A percentile compares a stretch with the other conserved stretches of the same genome.
These are phyloP conservation scores for Pleurotus ostreatus DNA, from an alignment of 768 basidiomycete genomes.

Conservation along the genomic window DNA sequence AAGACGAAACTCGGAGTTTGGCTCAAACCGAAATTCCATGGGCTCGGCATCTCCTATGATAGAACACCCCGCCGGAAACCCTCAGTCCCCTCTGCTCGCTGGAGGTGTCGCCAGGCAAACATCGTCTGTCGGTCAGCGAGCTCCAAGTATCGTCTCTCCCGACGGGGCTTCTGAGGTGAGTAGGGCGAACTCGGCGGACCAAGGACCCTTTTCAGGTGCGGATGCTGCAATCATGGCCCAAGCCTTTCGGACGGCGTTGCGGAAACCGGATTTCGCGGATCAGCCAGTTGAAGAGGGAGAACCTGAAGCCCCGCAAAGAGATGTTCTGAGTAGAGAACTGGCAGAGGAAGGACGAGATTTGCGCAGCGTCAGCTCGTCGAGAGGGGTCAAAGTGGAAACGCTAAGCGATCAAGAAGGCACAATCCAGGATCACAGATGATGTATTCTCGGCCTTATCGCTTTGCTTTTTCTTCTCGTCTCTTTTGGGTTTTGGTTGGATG, in stretches of 20 bases:
- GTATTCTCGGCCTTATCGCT: conserved; percentile 8
- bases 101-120: conserved; percentile 13
- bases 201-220: conserved; percentile 72
- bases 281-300: conserved; percentile 64
- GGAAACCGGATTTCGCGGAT: conserved; percentile 85
- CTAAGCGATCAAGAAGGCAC: conserved; percentile 51
- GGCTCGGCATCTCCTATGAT: conserved; percentile 85
- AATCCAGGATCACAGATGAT: conserved; percentile 33
- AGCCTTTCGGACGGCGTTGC: conserved; percentile 83
- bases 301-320: conserved; percentile 23
- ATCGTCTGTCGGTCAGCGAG: conserved; percentile 26
- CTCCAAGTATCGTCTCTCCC: conserved; percentile 45
- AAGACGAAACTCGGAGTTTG: conserved; percentile 36
- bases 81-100: conserved; percentile 46
- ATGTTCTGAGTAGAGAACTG: conserved; percentile 65
- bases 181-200: conserved; percentile 52
- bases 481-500: conserved; percentile 18
- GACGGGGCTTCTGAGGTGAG: conserved; percentile 77
- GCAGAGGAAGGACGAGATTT: conserved; percentile 91
- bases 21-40: conserved; percentile 68
- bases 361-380: conserved; percentile 73
- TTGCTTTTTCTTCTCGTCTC: conserved; percentile 10
- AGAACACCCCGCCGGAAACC: conserved; percentile 37
- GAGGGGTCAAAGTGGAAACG: conserved; percentile 77
- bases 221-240: conserved; percentile 93